Conservation (phyloP, 129 eudicot species). For the Daucus carota region DH1_v3.0 NC_030385.2:39223501-39224000, state of each 20-base stretch:
- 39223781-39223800: conserved; percentile 99
- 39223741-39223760: conserved; percentile 99
- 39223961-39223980: neutral
- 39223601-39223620: conserved; percentile 91
- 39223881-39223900: conserved; percentile 41
- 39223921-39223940: neutral
- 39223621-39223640: conserved; percentile 98
- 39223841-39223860: conserved; percentile 98
- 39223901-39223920: neutral
- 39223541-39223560: conserved; percentile 84
- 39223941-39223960: neutral
- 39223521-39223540: conserved; percentile 47
- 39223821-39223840: conserved; percentile 99
- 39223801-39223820: conserved; percentile 99
- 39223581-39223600: conserved; percentile 88
- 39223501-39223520: conserved; percentile 49
- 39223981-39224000: neutral
- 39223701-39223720: neutral
- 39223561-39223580: conserved; percentile 80
- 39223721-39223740: conserved; percentile 22
- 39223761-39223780: conserved; percentile 93
- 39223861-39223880: conserved; percentile 93
- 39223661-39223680: neutral
- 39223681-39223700: neutral
- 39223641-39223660: conserved; percentile 82